Conservation (phyloP, 768 basidiomycete genomes). For the Podaxis sp. region DNA sequence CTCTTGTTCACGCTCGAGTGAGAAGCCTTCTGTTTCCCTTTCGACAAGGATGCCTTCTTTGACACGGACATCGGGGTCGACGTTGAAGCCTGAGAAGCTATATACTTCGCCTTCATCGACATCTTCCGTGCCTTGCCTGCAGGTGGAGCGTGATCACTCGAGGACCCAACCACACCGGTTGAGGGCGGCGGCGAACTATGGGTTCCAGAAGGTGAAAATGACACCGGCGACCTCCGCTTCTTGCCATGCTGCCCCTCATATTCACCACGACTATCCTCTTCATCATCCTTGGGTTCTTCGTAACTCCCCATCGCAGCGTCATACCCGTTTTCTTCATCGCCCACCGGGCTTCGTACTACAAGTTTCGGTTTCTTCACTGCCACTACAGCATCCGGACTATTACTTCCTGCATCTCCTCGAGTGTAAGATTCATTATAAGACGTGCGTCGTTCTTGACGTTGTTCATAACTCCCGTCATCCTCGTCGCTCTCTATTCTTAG, state of each 20-base stretch:
- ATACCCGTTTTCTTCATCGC: not conserved
- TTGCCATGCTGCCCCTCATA: not conserved
- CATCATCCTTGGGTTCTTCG: not conserved
- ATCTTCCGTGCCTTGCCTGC: not conserved
- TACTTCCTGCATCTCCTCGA: not conserved
- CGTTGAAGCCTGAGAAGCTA: not conserved
- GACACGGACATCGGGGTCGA: not conserved
- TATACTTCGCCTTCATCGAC: not conserved
- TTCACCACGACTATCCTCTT: not conserved
- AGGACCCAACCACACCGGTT: not conserved
- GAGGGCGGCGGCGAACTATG: not conserved
- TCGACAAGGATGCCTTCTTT: slow-evolving; percentile 13
- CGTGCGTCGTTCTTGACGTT: slow-evolving; percentile 4
- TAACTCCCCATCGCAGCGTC: not conserved
- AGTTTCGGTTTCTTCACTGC: not conserved
- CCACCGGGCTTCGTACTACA: not conserved
- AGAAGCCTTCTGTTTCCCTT: slow-evolving; percentile 18
- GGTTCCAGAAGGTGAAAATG: not conserved
- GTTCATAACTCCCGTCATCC: slow-evolving; percentile 19
- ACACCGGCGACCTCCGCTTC: not conserved
- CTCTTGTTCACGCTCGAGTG: slow-evolving; percentile 18
- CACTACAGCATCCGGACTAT: not conserved
- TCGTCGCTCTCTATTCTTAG: slow-evolving; percentile 26
- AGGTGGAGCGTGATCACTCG: not conserved
- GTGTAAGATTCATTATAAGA: not conserved